Evolutionary conservation across 176 grass and related monocot genomes (phyloP).

Genomic region (Dactylis glomerata): DNA sequence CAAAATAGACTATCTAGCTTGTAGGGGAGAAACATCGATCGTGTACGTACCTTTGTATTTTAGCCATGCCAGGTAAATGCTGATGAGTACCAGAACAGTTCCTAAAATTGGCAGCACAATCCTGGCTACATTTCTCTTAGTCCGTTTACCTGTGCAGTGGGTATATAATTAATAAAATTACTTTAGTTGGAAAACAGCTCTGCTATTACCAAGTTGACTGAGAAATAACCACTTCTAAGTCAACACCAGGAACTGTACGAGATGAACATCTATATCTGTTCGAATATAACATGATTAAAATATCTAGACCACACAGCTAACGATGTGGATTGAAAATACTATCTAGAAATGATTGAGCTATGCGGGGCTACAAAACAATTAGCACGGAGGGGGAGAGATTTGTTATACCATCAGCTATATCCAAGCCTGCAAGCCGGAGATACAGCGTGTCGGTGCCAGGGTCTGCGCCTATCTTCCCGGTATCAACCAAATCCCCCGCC

Average conservation of each 20-base stretch:
- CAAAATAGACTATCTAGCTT: background rate
- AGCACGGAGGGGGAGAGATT: too few species aligned
- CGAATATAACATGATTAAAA: too few species aligned
- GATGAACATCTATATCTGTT: too few species aligned
- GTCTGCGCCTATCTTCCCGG: background rate
- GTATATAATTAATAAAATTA: background rate
- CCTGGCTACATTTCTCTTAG: background rate
- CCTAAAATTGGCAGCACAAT: background rate
- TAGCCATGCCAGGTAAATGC: background rate
- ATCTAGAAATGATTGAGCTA: too few species aligned
- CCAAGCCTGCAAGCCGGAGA: constrained; percentile 19
- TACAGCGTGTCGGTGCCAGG: constrained; percentile 19
- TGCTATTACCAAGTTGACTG: too few species aligned
- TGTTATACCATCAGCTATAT: too few species aligned
- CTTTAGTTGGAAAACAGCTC: too few species aligned
- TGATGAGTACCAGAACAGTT: background rate
- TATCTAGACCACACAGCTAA: too few species aligned
- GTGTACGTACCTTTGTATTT: background rate
- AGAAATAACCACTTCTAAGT: too few species aligned
- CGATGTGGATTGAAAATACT: too few species aligned
- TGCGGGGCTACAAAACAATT: too few species aligned
- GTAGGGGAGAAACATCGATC: background rate
- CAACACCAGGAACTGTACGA: too few species aligned
- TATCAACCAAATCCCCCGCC: constrained; percentile 33
- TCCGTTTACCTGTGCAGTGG: background rate